Evolutionary conservation across 176 grass and related monocot species (phyloP), one percentile per base, ranked within the genome.

Genomic region (Zea luxurians): DNA sequence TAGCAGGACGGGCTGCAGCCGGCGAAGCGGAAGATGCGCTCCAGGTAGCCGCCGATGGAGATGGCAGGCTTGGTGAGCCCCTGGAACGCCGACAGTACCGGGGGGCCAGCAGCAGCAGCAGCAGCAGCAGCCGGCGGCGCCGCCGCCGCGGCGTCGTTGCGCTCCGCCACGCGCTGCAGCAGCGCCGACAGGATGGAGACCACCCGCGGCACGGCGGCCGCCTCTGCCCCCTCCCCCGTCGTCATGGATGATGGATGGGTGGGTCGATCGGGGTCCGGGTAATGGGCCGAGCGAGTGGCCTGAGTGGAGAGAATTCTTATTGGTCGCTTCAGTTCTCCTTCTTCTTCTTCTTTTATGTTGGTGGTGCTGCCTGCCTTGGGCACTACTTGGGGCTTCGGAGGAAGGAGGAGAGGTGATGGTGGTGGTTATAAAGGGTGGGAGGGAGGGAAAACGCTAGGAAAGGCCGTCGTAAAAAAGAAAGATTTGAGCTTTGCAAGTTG

Each of bases 11-110:
- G 81, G 78, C 96, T 99, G 83, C 96, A 99, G 42, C 78, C 48
- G 36, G 96, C 96, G 76, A 95, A 99, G 18, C 90, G 87, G 86
- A 99, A 99, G 83, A 99, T 95, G 52, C 96, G 92, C 88, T 99
- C 90, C 37, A 99, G 92, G 88, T 99, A 99, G 4, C 89, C 89
- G 10, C 88, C 73, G 67, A 99, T 52, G 42, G 92, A 99, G 64
- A 99, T 99, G 55, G 88, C 75, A 44, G 96, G 96, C 86, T 99
- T 99, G 10, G 90, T 87, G 2, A 99, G 64, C 1, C 96, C 92
- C 52, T 95, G 90, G 82, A 99, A 99, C 70, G 96, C 92, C 42
- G 86, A 87, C 48, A 84, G 38, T 40, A 4, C 85, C 9, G 73
- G 83, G 77, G 37, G 83, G 66, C 12, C 53, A 8, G 57, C 17